phyloP scores from a whole-genome alignment of 2,329 filamentous ascomycete species.

The Dendryphion nanum region DNA sequence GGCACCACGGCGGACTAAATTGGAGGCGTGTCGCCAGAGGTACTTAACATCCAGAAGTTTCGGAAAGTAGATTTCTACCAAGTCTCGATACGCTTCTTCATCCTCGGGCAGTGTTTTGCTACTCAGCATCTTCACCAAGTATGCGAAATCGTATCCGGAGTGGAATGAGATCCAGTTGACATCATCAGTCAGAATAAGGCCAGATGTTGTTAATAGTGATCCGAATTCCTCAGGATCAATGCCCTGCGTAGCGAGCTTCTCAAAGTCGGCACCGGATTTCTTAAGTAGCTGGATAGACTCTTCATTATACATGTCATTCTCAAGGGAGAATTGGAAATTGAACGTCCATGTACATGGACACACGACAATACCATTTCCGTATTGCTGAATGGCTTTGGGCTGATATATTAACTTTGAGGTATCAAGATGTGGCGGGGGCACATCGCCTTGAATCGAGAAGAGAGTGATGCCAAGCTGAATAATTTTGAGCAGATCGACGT shows the following conservation, averaged over 20 bases:
- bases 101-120: conserved; percentile 81
- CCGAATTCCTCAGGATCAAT: conserved; percentile 91
- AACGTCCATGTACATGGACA: conserved; percentile 97
- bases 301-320: conserved; percentile 97
- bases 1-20: conserved; percentile 55
- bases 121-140: conserved; percentile 89
- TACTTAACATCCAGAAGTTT: conserved; percentile 96
- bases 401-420: conserved; percentile 42
- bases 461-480: conserved; percentile 95
- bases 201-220: conserved; percentile 84
- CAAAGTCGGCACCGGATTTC: conserved; percentile 90
- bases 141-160: conserved; percentile 97
- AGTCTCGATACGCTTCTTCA: conserved; percentile 82
- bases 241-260: conserved; percentile 77
- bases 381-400: conserved; percentile 48
- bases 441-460: conserved; percentile 86
- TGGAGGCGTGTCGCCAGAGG: conserved; percentile 83
- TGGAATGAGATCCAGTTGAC: conserved; percentile 98
- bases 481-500: conserved; percentile 95
- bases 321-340: conserved; percentile 95
- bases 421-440: conserved; percentile 69
- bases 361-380: conserved; percentile 54
- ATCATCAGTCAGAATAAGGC: conserved; percentile 81
- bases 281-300: conserved; percentile 89
- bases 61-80: conserved; percentile 91